Percentiles rank a stretch among this genome's conserved stretches.
Conservation (phyloP, 768 basidiomycete species). For the Auriscalpium vulgare region DNA sequence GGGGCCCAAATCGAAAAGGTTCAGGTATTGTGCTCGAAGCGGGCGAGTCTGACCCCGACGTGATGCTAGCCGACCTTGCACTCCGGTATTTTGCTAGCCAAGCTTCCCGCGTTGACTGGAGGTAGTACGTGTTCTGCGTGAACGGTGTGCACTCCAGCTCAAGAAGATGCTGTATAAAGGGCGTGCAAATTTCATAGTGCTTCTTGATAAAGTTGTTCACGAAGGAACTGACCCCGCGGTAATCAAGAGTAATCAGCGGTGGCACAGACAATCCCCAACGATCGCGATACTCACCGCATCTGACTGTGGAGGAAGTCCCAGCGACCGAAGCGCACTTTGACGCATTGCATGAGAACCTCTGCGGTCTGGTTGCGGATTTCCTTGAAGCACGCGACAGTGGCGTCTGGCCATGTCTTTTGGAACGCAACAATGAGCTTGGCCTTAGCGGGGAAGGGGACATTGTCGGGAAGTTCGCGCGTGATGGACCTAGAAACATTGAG, state of each 20-base stretch:
- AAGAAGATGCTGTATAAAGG: neutral
- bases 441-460: neutral
- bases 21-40: too few relatives aligned
- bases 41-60: neutral
- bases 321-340: neutral
- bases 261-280: neutral
- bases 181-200: neutral
- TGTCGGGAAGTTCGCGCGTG: neutral
- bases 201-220: neutral
- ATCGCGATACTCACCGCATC: neutral
- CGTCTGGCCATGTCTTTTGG: neutral
- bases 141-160: neutral
- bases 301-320: neutral
- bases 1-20: neutral
- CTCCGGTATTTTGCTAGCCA: neutral
- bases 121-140: conserved; percentile 1
- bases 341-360: neutral
- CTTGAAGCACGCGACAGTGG: neutral
- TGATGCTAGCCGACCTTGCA: neutral
- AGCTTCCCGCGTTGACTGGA: neutral
- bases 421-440: neutral
- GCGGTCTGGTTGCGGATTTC: neutral
- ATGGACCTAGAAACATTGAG: neutral
- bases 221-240: neutral
- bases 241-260: neutral